Conservation (phyloP, 495 filamentous ascomycete species). For the Amorphotheca resinae region DNA sequence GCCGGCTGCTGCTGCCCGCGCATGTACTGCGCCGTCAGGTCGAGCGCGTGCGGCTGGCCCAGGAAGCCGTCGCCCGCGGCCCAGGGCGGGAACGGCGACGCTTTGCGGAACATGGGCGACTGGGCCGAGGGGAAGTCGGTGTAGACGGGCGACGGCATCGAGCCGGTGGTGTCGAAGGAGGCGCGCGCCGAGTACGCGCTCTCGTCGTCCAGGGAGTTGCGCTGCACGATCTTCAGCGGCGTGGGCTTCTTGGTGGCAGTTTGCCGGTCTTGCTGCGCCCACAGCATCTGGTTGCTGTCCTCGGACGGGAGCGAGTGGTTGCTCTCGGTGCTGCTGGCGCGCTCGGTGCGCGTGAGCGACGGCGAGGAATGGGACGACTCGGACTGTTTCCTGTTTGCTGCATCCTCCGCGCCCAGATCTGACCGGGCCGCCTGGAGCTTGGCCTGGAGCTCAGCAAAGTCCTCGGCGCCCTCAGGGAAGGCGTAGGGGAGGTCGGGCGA, state of each 20-base stretch:
- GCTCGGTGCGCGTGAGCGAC: slow-evolving; percentile 27
- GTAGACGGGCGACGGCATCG: slow-evolving; percentile 14
- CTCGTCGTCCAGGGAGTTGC: slow-evolving; percentile 2
- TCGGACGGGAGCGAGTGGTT: slow-evolving; percentile 39
- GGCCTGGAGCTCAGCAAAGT: slow-evolving; percentile 29
- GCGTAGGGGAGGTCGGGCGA: slow-evolving; percentile 42
- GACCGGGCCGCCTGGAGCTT: slow-evolving; percentile 30
- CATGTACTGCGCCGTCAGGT: slow-evolving; percentile 14
- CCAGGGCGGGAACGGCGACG: slow-evolving; percentile 14
- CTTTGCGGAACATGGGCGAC: slow-evolving; percentile 17
- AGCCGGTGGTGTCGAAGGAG: slow-evolving; percentile 11
- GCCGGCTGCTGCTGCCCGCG: slow-evolving; percentile 2
- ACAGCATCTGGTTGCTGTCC: slow-evolving; percentile 28
- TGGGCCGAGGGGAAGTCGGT: slow-evolving; percentile 14
- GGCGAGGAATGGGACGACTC: slow-evolving; percentile 13
- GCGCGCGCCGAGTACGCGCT: slow-evolving; percentile 3
- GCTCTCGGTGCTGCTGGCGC: slow-evolving; percentile 38
- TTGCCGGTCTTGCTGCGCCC: slow-evolving; percentile 5
- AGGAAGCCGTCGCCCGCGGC: slow-evolving; percentile 18
- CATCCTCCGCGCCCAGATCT: slow-evolving; percentile 18
- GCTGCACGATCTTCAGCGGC: slow-evolving; percentile 3
- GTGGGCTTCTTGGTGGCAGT: slow-evolving; percentile 1
- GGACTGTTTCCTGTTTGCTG: slow-evolving; percentile 20
- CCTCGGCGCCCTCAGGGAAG: slow-evolving; percentile 41
- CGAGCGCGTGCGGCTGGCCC: slow-evolving; percentile 7